Base-by-base conservation (phyloP, 805 yeast species). In the Suhomyces xylopsoci region DNA sequence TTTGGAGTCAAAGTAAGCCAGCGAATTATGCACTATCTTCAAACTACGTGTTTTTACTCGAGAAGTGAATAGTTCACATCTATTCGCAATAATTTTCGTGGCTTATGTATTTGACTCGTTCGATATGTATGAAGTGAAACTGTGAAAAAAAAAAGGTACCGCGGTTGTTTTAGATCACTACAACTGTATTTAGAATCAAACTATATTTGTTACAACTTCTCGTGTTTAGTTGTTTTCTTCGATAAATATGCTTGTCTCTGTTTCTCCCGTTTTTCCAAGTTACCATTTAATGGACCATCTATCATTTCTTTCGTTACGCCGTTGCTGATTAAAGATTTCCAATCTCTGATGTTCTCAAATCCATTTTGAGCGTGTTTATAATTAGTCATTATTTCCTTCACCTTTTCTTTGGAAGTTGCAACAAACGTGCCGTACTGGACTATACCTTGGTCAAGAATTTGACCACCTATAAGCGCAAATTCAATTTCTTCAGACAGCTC, bases 371-470 rank as follows among this genome's bases (percentile, higher is more conserved):
- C 86, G 48, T 70, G 66, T 68, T 87, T 93, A 66, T 87, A 92
- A 64, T 88, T 91, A 67, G 71, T 61, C 61, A 88, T 84, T 0
- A 90, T 94, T 60, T 86, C 70, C 58, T 82, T 78, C 54, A 91
- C 85, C 56, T 81, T 82, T 49, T 83, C 87, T 51, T 78, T 77
- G 20, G 86, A 71, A 7, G 88, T 81, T 55, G 88, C 93, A 17
- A 91, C 97, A 64, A 91, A 92, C 12, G 97, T 97, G 15, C 97
- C 97, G 65, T 90, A 86, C 65, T 91, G 97, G 30, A 89, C 87
- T 51, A 87, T 77, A 15, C 83, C 81, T 72, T 90, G 96, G 59
- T 88, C 80, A 52, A 89, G 72, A 19, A 81, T 79, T 65, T 87
- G 69, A 52, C 96, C 96, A 30, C 90, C 94, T 56, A 90, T 74